Conservation (phyloP, 441 rosid genomes). For the Aquilaria agallochum region DNA sequence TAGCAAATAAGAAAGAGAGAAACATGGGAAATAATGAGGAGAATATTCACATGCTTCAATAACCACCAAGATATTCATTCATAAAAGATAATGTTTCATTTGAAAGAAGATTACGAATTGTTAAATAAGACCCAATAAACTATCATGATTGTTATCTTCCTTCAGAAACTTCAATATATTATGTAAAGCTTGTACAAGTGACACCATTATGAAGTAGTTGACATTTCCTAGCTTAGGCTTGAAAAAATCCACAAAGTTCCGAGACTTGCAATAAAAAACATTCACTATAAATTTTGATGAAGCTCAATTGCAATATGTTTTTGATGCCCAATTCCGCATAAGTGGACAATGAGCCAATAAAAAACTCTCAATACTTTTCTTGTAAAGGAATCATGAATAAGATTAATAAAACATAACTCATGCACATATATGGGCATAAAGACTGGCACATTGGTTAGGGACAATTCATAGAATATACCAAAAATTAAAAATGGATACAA, state of each 20-base stretch:
- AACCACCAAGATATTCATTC: constrained; percentile 29
- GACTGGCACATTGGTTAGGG: no score
- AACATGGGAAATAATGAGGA: no score
- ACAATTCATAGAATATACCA: no score
- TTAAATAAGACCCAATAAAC: constrained; percentile 37
- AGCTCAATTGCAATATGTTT: constrained; percentile 21
- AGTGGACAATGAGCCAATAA: constrained; percentile 41
- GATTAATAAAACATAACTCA: no score
- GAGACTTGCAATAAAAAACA: constrained; percentile 14
- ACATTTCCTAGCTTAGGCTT: constrained; percentile 45
- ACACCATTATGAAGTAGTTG: constrained; percentile 56
- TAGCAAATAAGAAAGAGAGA: no score
- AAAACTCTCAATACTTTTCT: constrained; percentile 26
- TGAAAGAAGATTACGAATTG: constrained; percentile 41
- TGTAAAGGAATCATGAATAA: no score
- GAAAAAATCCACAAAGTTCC: constrained; percentile 25
- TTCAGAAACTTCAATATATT: constrained; percentile 56
- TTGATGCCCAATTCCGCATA: constrained; percentile 37
- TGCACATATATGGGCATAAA: no score
- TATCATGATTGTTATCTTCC: constrained; percentile 42
- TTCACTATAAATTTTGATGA: constrained; percentile 21
- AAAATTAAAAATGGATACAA: no score
- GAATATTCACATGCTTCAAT: constrained; percentile 2
- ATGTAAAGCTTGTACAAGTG: constrained; percentile 46
- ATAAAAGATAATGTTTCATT: constrained; percentile 46